These are phyloP conservation scores for Candida vartiovaarae DNA, from an alignment of 805 yeast genomes.

Conservation along the genomic window DNA sequence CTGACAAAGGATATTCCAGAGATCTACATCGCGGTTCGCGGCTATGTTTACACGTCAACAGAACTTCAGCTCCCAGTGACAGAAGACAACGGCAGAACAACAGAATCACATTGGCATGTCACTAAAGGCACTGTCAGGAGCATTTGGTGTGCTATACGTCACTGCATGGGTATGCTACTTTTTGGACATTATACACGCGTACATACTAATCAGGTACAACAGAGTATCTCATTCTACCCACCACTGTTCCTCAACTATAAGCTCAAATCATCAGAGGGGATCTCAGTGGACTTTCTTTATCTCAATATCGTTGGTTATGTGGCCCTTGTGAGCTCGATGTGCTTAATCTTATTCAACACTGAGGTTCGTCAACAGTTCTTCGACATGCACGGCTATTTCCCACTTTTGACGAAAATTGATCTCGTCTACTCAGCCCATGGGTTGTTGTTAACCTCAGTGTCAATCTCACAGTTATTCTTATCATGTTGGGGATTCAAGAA, in stretches of 20 bases:
- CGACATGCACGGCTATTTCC: constrained; percentile 27
- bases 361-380: constrained; percentile 27
- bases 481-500: constrained; percentile 22
- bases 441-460: constrained; percentile 30
- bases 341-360: constrained; percentile 32
- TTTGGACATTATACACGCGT: not conserved
- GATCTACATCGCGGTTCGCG: no score
- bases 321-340: constrained; percentile 35
- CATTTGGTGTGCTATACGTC: constrained; percentile 32
- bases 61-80: no score
- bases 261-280: constrained; percentile 37
- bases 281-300: constrained; percentile 41
- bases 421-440: constrained; percentile 44
- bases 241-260: constrained; percentile 35
- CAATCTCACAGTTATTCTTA: constrained; percentile 32
- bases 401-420: constrained; percentile 38
- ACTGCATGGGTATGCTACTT: constrained; percentile 30
- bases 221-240: constrained; percentile 47
- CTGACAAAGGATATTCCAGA: no score
- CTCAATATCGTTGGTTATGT: constrained; percentile 42
- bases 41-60: no score
- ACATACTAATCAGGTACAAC: not conserved
- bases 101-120: not conserved
- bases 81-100: no score
- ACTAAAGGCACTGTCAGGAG: constrained; percentile 9